phyloP scores from a whole-genome alignment of 164 flowering plant genomes.

The Santalum album region DNA sequence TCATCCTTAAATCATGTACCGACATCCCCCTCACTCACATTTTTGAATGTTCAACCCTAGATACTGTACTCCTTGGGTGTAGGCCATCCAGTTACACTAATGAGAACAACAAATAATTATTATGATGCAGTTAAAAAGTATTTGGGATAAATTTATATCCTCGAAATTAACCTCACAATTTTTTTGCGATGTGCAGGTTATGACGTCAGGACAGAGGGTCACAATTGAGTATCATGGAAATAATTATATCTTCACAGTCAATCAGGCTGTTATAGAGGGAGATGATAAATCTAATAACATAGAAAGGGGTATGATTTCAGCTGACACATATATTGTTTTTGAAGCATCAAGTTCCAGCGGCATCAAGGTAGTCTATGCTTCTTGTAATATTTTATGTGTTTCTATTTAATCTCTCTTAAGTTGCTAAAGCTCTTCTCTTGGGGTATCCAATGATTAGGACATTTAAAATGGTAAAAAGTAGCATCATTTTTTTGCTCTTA shows the following conservation, averaged over 20 bases:
- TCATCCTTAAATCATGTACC: too few species aligned
- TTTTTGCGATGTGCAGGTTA: conserved; percentile 41
- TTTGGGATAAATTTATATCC: not conserved
- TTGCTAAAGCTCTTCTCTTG: not conserved
- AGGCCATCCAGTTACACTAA: too few species aligned
- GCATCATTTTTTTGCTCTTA: too few species aligned
- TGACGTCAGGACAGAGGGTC: conserved; percentile 90
- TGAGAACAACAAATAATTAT: too few species aligned
- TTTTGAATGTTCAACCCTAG: too few species aligned
- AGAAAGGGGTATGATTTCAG: conserved; percentile 74
- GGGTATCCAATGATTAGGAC: too few species aligned
- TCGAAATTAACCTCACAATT: not conserved
- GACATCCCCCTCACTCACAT: too few species aligned
- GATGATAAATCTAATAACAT: conserved; percentile 37
- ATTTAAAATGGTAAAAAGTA: too few species aligned
- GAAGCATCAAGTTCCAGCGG: conserved; percentile 78
- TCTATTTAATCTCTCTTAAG: not conserved
- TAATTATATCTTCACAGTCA: conserved; percentile 72
- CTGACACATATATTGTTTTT: conserved; percentile 75
- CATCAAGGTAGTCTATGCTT: conserved; percentile 51
- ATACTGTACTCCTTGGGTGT: too few species aligned
- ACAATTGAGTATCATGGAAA: conserved; percentile 80
- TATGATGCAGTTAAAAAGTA: too few species aligned
- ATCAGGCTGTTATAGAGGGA: conserved; percentile 61
- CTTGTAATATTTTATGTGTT: not conserved